Evolutionary conservation across 345 rosid species (phyloP), one percentile per base, ranked within the genome.

Genomic region (Adansonia digitata): DNA sequence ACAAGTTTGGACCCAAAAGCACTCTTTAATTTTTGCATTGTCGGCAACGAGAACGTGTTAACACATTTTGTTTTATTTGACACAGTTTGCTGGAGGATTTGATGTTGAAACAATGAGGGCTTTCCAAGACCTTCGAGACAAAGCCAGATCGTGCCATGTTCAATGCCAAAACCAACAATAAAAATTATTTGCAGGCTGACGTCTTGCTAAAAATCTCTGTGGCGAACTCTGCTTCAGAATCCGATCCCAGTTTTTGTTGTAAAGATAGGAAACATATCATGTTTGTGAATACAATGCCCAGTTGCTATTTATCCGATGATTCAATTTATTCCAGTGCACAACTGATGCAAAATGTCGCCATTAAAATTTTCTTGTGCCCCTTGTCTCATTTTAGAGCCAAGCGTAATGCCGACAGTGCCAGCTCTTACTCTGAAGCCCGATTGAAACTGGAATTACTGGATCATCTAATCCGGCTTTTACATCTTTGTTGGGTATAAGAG

Each of bases 61-160:
- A 39, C 51, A 17, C 43, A 12, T 4, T 4, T 12, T 18, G 34
- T 4, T 43, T 14, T 24, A 29, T 53, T 18, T 61, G 55, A 27
- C 84, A 0, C 63, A 93, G 99, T 93, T 96, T 67, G 99, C 98
- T 0, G 99, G 99, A 77, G 99, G 99, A 43, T 96, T 96, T 65
- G 97, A 96, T 35, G 94, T 76, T 61, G 99, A 92, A 77, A 96
- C 97, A 2, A 96, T 96, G 99, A 89, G 82, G 78, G 99, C 97
- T 26, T 96, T 96, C 72, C 89, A 92, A 77, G 98, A 96, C 84
- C 78, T 96, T 83, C 88, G 98, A 80, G 98, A 95, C 72, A 95
- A 92, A 81, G 98, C 93, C 2, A 83, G 92, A 73, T 86, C 86
- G 12, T 91, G 99, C 76, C 92, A 88, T 62, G 75, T 83, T 60